Conservation (phyloP, 2,329 filamentous ascomycete species). For the Biscogniauxia sp. region DNA sequence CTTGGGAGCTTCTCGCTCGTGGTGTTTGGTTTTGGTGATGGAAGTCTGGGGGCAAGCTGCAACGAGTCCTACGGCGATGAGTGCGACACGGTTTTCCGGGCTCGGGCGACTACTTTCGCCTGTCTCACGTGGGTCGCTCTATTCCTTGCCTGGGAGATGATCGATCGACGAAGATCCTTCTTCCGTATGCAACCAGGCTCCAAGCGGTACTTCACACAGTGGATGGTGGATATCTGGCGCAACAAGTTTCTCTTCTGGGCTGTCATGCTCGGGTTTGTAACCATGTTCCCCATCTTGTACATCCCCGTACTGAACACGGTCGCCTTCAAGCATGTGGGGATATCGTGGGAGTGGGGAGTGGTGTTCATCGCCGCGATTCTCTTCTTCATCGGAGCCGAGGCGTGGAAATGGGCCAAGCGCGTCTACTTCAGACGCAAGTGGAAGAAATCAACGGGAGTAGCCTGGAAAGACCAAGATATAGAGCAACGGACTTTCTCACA, state of each 20-base stretch:
- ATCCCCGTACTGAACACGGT: constrained; percentile 58
- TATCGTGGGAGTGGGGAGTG: constrained; percentile 63
- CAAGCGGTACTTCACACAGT: constrained; percentile 61
- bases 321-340: constrained; percentile 60
- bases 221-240: constrained; percentile 65
- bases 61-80: constrained; percentile 54
- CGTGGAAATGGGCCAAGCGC: constrained; percentile 59
- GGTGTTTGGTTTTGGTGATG: constrained; percentile 58
- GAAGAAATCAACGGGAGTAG: constrained; percentile 22
- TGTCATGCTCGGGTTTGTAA: constrained; percentile 48
- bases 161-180: constrained; percentile 69
- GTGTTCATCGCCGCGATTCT: constrained; percentile 52
- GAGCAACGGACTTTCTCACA: constrained; percentile 41
- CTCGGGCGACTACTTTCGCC: constrained; percentile 70
- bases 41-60: constrained; percentile 56
- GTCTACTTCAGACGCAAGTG: constrained; percentile 34
- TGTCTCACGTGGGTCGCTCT: constrained; percentile 74
- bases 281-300: constrained; percentile 53
- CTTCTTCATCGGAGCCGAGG: constrained; percentile 58
- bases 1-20: constrained; percentile 63
- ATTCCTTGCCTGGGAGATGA: constrained; percentile 77
- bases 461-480: constrained; percentile 39
- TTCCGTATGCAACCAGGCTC: constrained; percentile 69
- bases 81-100: constrained; percentile 67
- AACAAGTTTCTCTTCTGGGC: constrained; percentile 72